These are phyloP conservation scores for Colletotrichum tabaci DNA, from an alignment of 2,329 filamentous ascomycete genomes.

Conservation along the genomic window DNA sequence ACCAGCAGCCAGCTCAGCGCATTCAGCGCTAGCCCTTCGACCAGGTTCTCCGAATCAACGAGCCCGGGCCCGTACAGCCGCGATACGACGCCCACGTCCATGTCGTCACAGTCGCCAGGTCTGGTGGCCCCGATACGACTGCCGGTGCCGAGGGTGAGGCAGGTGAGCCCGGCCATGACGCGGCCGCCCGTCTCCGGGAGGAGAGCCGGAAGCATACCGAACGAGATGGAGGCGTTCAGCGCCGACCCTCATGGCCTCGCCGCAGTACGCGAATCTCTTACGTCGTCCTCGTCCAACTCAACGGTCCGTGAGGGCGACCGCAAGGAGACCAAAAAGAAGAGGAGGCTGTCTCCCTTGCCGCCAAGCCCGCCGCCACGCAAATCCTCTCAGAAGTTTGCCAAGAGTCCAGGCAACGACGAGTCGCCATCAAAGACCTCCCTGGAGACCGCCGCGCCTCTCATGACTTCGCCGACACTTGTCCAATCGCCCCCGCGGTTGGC, in stretches of 20 bases:
- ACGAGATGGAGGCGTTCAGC: slow-evolving; percentile 61
- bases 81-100: slow-evolving; percentile 84
- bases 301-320: slow-evolving; percentile 71
- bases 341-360: slow-evolving; percentile 62
- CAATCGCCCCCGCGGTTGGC: slow-evolving; percentile 46
- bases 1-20: slow-evolving; percentile 70
- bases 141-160: slow-evolving; percentile 64
- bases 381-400: slow-evolving; percentile 70
- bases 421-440: slow-evolving; percentile 57
- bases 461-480: slow-evolving; percentile 43
- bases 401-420: slow-evolving; percentile 53
- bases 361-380: slow-evolving; percentile 75
- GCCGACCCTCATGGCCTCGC: slow-evolving; percentile 72
- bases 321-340: slow-evolving; percentile 58
- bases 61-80: slow-evolving; percentile 80
- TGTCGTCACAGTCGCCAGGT: slow-evolving; percentile 81
- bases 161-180: slow-evolving; percentile 69
- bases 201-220: slow-evolving; percentile 68
- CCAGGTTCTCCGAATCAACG: slow-evolving; percentile 81
- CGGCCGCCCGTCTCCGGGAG: slow-evolving; percentile 74
- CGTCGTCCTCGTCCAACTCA: slow-evolving; percentile 81
- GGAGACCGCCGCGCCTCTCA: slow-evolving; percentile 46
- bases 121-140: slow-evolving; percentile 65
- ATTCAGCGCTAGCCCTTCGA: slow-evolving; percentile 80
- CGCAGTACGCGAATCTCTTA: slow-evolving; percentile 77